Conservation (phyloP, 2,329 filamentous ascomycete species). For the Metarhizium humberi region DNA sequence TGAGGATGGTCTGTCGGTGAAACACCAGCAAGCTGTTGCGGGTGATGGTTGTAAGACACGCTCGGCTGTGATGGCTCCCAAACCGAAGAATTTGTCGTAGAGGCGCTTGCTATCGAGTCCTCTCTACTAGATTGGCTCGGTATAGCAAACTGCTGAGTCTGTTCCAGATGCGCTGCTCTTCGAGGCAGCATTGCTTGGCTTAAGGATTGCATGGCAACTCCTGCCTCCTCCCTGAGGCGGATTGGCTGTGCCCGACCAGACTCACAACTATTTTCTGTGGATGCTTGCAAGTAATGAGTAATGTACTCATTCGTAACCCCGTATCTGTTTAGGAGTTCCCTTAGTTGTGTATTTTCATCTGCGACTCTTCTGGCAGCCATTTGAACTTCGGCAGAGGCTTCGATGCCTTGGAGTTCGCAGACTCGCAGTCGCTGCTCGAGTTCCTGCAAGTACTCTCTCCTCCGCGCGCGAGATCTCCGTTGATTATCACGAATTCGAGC, state of each 20-base stretch:
- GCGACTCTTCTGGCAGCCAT: constrained; percentile 57
- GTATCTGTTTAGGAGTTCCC: constrained; percentile 45
- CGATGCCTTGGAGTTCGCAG: constrained; percentile 56
- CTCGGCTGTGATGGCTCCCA: constrained; percentile 22
- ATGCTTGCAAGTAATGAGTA: constrained; percentile 26
- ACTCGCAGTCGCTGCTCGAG: constrained; percentile 52
- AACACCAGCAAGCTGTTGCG: constrained; percentile 3
- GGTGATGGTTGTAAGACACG: constrained; percentile 18
- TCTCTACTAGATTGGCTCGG: constrained; percentile 24
- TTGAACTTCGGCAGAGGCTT: constrained; percentile 65
- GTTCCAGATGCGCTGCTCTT: constrained; percentile 20
- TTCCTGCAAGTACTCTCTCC: constrained; percentile 64
- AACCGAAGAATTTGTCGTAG: constrained; percentile 21
- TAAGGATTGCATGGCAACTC: constrained; percentile 21
- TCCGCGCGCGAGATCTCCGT: constrained; percentile 61
- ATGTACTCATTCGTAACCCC: constrained; percentile 50
- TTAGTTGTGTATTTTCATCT: constrained; percentile 59
- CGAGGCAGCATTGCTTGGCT: constrained; percentile 29
- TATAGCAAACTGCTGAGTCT: constrained; percentile 16
- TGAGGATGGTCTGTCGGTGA: neutral
- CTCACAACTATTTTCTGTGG: constrained; percentile 7
- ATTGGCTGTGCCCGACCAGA: constrained; percentile 9
- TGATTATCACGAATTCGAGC: constrained; percentile 67
- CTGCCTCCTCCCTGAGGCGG: constrained; percentile 10
- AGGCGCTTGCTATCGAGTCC: constrained; percentile 21